These are phyloP conservation scores for Trichoderma simmonsii DNA, from an alignment of 2,329 filamentous ascomycete species.

Conservation along the genomic window DNA sequence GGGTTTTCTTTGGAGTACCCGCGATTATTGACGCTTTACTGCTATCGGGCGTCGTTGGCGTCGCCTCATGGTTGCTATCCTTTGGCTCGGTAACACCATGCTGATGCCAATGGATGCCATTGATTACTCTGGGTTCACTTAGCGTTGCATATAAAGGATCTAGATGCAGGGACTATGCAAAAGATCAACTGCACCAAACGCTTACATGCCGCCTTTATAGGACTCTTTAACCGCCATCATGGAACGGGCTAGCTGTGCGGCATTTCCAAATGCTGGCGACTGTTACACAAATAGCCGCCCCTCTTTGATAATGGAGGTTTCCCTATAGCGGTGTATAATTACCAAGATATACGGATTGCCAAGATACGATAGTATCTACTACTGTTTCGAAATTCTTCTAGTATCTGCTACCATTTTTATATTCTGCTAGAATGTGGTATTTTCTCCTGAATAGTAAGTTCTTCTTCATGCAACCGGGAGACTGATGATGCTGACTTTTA, in stretches of 20 bases:
- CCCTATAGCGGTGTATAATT: neutral
- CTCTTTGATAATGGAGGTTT: neutral
- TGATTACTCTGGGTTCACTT: neutral
- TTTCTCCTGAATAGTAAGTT: neutral
- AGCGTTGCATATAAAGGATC: neutral
- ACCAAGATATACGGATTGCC: neutral
- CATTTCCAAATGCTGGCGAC: neutral
- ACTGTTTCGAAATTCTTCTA: too few relatives aligned
- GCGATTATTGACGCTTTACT: conserved; percentile 30
- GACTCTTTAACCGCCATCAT: neutral
- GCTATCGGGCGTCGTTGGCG: conserved; percentile 31
- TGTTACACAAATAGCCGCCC: neutral
- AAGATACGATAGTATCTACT: neutral
- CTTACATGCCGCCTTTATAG: neutral
- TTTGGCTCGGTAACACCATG: neutral
- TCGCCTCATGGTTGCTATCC: conserved; percentile 24
- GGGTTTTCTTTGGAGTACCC: conserved; percentile 37
- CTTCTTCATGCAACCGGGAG: neutral
- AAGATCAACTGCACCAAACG: neutral
- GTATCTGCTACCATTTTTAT: too few relatives aligned
- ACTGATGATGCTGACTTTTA: neutral
- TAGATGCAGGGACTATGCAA: neutral
- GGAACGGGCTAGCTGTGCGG: neutral
- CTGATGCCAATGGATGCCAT: neutral
- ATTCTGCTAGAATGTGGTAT: neutral